phyloP scores from a whole-genome alignment of 495 filamentous ascomycete genomes.

The Peziza echinospora region DNA sequence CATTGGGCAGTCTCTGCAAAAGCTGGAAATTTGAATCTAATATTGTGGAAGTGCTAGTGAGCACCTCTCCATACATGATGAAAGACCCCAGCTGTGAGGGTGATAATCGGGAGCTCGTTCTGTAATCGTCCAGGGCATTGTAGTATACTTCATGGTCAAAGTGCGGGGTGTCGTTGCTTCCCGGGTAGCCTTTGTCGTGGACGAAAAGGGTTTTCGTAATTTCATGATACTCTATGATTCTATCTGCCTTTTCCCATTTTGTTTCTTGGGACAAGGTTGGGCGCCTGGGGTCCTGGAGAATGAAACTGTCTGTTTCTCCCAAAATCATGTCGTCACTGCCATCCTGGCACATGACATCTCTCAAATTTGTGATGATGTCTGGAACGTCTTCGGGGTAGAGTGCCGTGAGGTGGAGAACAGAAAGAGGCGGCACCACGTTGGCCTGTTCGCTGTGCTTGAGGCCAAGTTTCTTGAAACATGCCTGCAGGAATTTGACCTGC shows the following conservation, averaged over 20 bases:
- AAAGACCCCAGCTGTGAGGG: conserved; percentile 49
- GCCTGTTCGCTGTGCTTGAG: conserved; percentile 49
- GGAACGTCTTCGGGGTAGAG: conserved; percentile 38
- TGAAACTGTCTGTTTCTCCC: conserved; percentile 71
- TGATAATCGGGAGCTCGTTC: conserved; percentile 30
- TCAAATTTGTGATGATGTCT: conserved; percentile 42
- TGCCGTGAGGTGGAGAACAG: conserved; percentile 65
- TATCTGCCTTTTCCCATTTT: conserved; percentile 22
- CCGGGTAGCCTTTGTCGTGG: conserved; percentile 47
- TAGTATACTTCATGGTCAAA: conserved; percentile 75
- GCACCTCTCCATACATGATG: conserved; percentile 72
- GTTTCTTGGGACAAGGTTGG: conserved; percentile 34
- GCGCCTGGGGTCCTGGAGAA: conserved; percentile 30
- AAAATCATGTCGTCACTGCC: conserved; percentile 53
- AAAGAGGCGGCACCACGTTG: conserved; percentile 56
- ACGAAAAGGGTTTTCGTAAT: conserved; percentile 51
- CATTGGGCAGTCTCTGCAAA: conserved; percentile 51
- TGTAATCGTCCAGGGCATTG: conserved; percentile 45
- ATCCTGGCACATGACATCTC: conserved; percentile 45
- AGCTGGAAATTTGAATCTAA: conserved; percentile 75
- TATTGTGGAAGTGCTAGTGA: conserved; percentile 90
- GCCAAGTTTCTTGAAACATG: conserved; percentile 63
- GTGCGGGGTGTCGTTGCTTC: conserved; percentile 56
- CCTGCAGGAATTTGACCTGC: conserved; percentile 57
- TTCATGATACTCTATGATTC: conserved; percentile 51